Evolutionary conservation across 2,329 filamentous ascomycete genomes (phyloP).

Genomic region (Diaporthe destruens): DNA sequence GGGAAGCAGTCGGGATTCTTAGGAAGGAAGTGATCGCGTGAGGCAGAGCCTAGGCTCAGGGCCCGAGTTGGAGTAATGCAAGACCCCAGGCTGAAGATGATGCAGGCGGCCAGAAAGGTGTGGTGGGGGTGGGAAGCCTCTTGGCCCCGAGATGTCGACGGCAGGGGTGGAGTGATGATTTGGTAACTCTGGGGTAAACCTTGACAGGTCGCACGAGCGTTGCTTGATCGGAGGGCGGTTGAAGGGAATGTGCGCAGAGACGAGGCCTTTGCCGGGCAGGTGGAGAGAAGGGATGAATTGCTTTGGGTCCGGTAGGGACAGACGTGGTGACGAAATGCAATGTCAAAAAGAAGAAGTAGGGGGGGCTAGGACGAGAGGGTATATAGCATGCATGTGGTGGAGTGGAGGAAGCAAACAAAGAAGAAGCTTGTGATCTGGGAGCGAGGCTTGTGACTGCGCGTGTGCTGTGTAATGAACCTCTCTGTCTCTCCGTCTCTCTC

Average conservation of each 20-base stretch:
- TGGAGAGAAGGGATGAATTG: not conserved
- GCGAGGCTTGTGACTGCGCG: constrained; percentile 20
- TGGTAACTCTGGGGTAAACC: constrained; percentile 35
- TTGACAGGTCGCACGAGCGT: constrained; percentile 33
- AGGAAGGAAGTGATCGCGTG: constrained; percentile 40
- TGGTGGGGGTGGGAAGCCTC: constrained; percentile 28
- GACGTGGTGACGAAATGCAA: constrained; percentile 25
- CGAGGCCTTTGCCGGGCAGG: not conserved
- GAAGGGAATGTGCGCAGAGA: constrained; percentile 20
- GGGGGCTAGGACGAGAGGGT: constrained; percentile 26
- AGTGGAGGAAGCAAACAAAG: constrained; percentile 26
- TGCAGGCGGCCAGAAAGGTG: constrained; percentile 21
- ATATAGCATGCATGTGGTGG: constrained; percentile 15
- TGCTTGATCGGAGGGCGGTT: constrained; percentile 25
- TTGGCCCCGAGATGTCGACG: constrained; percentile 26
- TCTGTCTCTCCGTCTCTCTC: too few species aligned
- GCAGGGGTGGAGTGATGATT: constrained; percentile 33
- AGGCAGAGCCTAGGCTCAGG: not conserved
- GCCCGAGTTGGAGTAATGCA: constrained; percentile 20
- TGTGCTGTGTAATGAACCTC: not conserved
- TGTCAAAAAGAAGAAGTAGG: not conserved
- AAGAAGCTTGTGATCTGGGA: constrained; percentile 17
- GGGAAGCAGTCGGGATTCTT: constrained; percentile 28
- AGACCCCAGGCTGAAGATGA: constrained; percentile 18
- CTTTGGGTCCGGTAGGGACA: constrained; percentile 13